phyloP scores from a whole-genome alignment of 2,329 filamentous ascomycete genomes.

The Seiridium cupressi region DNA sequence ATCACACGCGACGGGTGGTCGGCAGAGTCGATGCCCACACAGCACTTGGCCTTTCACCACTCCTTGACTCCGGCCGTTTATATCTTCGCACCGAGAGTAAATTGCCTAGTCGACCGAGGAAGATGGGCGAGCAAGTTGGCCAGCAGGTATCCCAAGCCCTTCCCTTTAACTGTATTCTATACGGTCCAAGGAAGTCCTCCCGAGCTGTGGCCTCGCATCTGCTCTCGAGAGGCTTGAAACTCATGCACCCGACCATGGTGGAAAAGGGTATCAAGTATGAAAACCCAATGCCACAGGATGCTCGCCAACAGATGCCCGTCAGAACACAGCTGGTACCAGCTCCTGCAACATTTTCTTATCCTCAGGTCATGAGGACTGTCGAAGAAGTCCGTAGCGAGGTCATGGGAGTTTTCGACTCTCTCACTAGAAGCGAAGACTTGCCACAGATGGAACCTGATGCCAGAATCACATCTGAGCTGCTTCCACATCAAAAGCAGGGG shows the following conservation, averaged over 20 bases:
- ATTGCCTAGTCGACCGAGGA: conserved; percentile 65
- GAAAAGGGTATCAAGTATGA: conserved; percentile 68
- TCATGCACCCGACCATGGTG: conserved; percentile 64
- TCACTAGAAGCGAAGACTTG: conserved; percentile 73
- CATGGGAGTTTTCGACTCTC: conserved; percentile 81
- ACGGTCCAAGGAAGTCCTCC: conserved; percentile 68
- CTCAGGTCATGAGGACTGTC: conserved; percentile 57
- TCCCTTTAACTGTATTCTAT: conserved; percentile 71
- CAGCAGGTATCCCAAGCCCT: conserved; percentile 59
- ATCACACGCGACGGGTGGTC: conserved; percentile 69
- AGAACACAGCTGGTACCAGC: conserved; percentile 10
- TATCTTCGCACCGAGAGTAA: conserved; percentile 71
- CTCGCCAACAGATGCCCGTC: conserved; percentile 26
- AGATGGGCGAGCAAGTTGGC: conserved; percentile 63
- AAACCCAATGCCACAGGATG: conserved; percentile 61
- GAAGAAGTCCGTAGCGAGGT: conserved; percentile 88
- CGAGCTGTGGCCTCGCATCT: conserved; percentile 67
- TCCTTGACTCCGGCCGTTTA: conserved; percentile 66
- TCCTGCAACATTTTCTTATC: conserved; percentile 14
- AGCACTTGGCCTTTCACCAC: conserved; percentile 64
- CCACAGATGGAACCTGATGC: conserved; percentile 67
- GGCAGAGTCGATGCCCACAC: conserved; percentile 71
- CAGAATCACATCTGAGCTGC: conserved; percentile 64
- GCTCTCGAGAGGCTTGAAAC: conserved; percentile 62
- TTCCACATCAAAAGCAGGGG: conserved; percentile 87